Conservation (phyloP, 2,329 filamentous ascomycete species). For the Aspergillus caelatus region DNA sequence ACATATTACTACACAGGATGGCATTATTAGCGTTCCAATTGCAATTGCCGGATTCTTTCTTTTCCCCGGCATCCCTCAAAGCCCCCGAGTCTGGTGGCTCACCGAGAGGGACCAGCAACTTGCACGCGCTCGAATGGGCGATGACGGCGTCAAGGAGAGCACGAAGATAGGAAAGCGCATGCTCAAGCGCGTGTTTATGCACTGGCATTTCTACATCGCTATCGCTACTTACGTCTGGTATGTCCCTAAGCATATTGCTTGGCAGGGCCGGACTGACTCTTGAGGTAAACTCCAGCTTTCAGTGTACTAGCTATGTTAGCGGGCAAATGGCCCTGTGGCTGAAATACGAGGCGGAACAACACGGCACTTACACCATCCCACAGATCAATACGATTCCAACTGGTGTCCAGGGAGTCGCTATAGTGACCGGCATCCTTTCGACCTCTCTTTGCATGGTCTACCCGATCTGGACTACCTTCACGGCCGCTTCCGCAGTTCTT, state of each 20-base stretch:
- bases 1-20: slow-evolving; percentile 37
- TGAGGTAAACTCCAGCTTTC: slow-evolving; percentile 16
- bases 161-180: slow-evolving; percentile 47
- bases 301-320: no score
- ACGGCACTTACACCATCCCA: slow-evolving; percentile 44
- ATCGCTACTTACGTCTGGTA: slow-evolving; percentile 52
- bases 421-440: slow-evolving; percentile 53
- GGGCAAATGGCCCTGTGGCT: slow-evolving; percentile 58
- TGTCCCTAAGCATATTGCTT: no score
- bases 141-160: slow-evolving; percentile 27
- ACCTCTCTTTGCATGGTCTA: slow-evolving; percentile 56
- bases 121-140: slow-evolving; percentile 39
- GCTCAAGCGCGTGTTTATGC: slow-evolving; percentile 48
- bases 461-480: slow-evolving; percentile 53
- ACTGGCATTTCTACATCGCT: slow-evolving; percentile 58
- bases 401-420: slow-evolving; percentile 51
- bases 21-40: slow-evolving; percentile 59
- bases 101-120: slow-evolving; percentile 35
- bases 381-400: slow-evolving; percentile 57
- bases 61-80: slow-evolving; percentile 46
- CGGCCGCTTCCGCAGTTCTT: slow-evolving; percentile 43
- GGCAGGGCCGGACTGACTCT: slow-evolving; percentile 24
- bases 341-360: slow-evolving; percentile 43
- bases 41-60: slow-evolving; percentile 58
- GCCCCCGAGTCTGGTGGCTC: slow-evolving; percentile 44